These are phyloP conservation scores for Yamadazyma kanchanaburiensis DNA, from an alignment of 1,139 yeast genomes.

Conservation along the genomic window DNA sequence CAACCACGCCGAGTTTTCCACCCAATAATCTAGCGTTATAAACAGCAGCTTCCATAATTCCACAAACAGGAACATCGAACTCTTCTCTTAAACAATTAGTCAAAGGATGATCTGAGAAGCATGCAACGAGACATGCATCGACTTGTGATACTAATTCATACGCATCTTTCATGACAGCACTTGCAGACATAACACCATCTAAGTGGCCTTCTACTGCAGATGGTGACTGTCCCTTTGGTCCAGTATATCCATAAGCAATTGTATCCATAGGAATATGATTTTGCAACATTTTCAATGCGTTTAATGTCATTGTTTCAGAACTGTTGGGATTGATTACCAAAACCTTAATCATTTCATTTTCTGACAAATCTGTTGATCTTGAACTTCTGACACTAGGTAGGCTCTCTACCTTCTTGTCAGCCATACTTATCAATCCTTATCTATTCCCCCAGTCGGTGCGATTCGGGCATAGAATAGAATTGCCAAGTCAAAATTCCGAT, in stretches of 20 bases:
- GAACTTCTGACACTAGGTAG: too few species aligned
- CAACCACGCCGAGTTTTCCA: conserved; percentile 13
- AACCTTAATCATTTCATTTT: conserved; percentile 7
- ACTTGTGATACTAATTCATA: conserved; percentile 6
- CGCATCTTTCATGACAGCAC: conserved; percentile 8
- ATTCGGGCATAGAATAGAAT: too few species aligned
- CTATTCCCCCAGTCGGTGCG: too few species aligned
- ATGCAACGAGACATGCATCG: conserved; percentile 10
- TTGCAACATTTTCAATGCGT: conserved; percentile 7
- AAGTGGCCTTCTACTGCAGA: conserved; percentile 10
- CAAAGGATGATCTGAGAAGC: conserved; percentile 11
- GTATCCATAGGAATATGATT: conserved; percentile 6
- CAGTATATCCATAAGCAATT: conserved; percentile 10
- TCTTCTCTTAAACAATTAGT: conserved; percentile 10
- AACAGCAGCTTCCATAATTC: conserved; percentile 10
- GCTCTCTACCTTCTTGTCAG: too few species aligned
- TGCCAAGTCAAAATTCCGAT: too few species aligned
- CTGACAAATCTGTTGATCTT: too few species aligned
- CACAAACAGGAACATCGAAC: conserved; percentile 10
- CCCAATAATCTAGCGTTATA: conserved; percentile 9
- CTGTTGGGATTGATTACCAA: conserved; percentile 9
- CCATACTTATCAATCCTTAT: too few species aligned
- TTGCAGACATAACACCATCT: conserved; percentile 8
- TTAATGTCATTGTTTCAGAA: conserved; percentile 8
- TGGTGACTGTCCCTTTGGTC: conserved; percentile 7